Evolutionary conservation across 257 asterid genomes (phyloP).

Genomic region (Scutellaria galericulata): DNA sequence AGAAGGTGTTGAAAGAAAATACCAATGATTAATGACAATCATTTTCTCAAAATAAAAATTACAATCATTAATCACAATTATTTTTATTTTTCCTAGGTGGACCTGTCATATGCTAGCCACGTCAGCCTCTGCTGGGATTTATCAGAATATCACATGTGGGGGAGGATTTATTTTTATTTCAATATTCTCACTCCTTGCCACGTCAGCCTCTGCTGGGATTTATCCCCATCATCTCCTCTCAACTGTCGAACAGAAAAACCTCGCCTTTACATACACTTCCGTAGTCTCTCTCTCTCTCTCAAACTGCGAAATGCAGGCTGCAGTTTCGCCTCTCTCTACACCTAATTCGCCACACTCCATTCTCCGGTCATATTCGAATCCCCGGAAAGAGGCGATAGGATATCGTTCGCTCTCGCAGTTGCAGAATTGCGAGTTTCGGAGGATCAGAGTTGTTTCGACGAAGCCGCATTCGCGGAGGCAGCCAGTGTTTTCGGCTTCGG

Average conservation of each 20-base stretch:
- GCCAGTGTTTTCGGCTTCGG: conserved; percentile 24
- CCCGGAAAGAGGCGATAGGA: conserved; percentile 37
- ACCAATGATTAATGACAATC: no score
- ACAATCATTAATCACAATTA: no score
- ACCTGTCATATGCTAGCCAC: neutral
- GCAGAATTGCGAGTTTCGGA: conserved; percentile 6
- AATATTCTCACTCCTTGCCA: conserved; percentile 23
- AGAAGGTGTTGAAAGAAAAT: no score
- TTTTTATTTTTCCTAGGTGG: no score
- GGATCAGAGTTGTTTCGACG: conserved; percentile 24
- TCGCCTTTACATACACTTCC: neutral
- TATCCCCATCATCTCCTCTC: conserved; percentile 28
- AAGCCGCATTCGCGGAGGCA: conserved; percentile 28
- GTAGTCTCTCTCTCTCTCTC: conserved; percentile 23
- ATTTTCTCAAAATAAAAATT: no score
- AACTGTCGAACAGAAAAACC: conserved; percentile 10
- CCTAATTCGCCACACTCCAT: conserved; percentile 30
- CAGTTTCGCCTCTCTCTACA: conserved; percentile 34
- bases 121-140: conserved; percentile 33
- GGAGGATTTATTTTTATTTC: no score
- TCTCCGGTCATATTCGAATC: conserved; percentile 21
- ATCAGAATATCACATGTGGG: no score
- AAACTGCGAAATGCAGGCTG: conserved; percentile 43
- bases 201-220: conserved; percentile 32
- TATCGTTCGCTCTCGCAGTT: conserved; percentile 18